Conservation (phyloP, 2,329 filamentous ascomycete genomes). For the Penicillium expansum region DNA sequence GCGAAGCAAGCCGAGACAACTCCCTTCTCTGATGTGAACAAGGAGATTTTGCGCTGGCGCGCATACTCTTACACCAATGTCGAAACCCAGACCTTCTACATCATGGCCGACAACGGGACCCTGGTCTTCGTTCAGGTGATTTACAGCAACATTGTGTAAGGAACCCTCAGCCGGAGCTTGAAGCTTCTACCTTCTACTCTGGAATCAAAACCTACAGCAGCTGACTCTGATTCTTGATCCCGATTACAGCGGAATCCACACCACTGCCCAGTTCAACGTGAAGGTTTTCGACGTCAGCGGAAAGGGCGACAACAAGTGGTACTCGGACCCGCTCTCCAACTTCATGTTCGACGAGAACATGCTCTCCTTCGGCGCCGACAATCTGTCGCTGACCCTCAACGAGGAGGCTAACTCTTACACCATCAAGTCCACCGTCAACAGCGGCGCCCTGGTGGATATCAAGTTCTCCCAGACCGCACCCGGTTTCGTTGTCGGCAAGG, state of each 20-base stretch:
- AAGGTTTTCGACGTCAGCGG: conserved; percentile 81
- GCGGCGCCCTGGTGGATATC: conserved; percentile 77
- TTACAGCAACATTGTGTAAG: conserved; percentile 95
- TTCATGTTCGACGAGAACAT: conserved; percentile 81
- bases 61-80: conserved; percentile 80
- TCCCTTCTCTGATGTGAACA: conserved; percentile 75
- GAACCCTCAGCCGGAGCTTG: conserved; percentile 1
- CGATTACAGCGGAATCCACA: conserved; percentile 71
- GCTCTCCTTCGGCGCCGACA: conserved; percentile 79
- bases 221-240: conserved; percentile 11
- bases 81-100: conserved; percentile 93
- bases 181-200: neutral
- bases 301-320: conserved; percentile 76
- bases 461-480: conserved; percentile 73
- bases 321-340: conserved; percentile 73
- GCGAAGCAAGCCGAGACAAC: conserved; percentile 73
- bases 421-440: conserved; percentile 86
- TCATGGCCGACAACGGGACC: conserved; percentile 74
- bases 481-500: conserved; percentile 78
- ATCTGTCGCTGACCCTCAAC: conserved; percentile 79
- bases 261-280: conserved; percentile 88
- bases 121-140: conserved; percentile 84
- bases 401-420: conserved; percentile 78
- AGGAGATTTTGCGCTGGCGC: conserved; percentile 78
- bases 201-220: neutral